Conservation (phyloP, 352 stramenopile genomes). For the Aphanomyces invadans region DNA sequence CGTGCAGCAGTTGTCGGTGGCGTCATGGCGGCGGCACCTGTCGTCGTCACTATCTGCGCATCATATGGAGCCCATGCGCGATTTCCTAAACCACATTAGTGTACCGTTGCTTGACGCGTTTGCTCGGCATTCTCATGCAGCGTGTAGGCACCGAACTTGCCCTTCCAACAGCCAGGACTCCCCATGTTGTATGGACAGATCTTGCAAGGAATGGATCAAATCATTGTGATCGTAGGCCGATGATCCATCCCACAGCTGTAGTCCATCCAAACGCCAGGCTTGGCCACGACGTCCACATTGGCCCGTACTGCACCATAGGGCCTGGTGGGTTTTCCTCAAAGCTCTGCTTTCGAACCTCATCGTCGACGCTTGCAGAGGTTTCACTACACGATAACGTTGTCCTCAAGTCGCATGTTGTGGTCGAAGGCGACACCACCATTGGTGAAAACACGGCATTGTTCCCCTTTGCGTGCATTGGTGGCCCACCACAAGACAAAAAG, state of each 20-base stretch:
- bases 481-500: constrained; percentile 77
- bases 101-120: background rate
- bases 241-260: constrained; percentile 63
- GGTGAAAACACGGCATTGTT: constrained; percentile 49
- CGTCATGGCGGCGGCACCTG: background rate
- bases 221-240: background rate
- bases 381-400: constrained; percentile 53
- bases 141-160: too few species aligned
- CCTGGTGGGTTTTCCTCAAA: constrained; percentile 30
- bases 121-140: too few species aligned
- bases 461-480: constrained; percentile 68
- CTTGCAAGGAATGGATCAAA: background rate
- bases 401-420: constrained; percentile 65
- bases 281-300: constrained; percentile 51
- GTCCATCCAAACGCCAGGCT: constrained; percentile 56
- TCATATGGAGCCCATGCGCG: background rate
- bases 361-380: constrained; percentile 48
- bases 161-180: too few species aligned
- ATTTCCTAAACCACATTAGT: constrained; percentile 2
- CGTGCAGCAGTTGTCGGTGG: background rate
- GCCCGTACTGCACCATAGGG: constrained; percentile 63
- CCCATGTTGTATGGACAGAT: too few species aligned
- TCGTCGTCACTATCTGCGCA: background rate
- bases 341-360: constrained; percentile 9
- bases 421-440: constrained; percentile 56